These are phyloP conservation scores for Thyridium curvatum DNA, from an alignment of 2,329 filamentous ascomycete genomes.

Conservation along the genomic window DNA sequence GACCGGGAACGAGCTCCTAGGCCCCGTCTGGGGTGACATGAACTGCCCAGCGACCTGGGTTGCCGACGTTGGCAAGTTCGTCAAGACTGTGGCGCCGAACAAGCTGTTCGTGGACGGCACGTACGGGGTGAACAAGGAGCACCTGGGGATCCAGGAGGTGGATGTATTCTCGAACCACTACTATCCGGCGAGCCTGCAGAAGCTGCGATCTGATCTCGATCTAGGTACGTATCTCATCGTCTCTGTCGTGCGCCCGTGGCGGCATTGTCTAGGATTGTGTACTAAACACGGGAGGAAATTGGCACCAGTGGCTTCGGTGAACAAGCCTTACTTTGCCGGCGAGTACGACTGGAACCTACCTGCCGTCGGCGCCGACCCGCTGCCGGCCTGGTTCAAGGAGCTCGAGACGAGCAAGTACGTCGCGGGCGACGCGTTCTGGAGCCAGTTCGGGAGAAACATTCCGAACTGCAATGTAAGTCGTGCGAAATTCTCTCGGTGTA, in stretches of 20 bases:
- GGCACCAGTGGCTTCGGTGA: slow-evolving; percentile 23
- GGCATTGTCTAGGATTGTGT: no score
- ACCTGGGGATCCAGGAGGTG: slow-evolving; percentile 32
- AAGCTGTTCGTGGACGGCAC: slow-evolving; percentile 42
- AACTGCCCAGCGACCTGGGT: slow-evolving; percentile 36
- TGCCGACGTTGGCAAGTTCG: slow-evolving; percentile 29
- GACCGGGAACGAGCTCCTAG: slow-evolving; percentile 41
- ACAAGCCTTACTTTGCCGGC: slow-evolving; percentile 36
- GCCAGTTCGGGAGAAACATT: slow-evolving; percentile 36
- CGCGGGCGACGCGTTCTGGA: slow-evolving; percentile 38
- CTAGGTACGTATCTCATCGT: slow-evolving; percentile 9
- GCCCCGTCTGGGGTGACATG: slow-evolving; percentile 34
- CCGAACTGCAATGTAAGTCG: slow-evolving; percentile 31
- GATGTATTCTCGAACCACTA: slow-evolving; percentile 42
- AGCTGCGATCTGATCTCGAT: slow-evolving; percentile 25
- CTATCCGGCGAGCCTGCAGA: slow-evolving; percentile 33
- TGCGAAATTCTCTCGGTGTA: not conserved
- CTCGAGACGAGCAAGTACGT: slow-evolving; percentile 38
- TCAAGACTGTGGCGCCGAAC: slow-evolving; percentile 34
- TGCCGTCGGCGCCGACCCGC: slow-evolving; percentile 17
- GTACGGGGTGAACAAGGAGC: slow-evolving; percentile 37
- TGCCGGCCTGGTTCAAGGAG: slow-evolving; percentile 31
- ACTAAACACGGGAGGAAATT: no score
- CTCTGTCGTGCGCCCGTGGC: no score
- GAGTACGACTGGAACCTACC: slow-evolving; percentile 39